phyloP scores from a whole-genome alignment of 176 grass and related monocot species.

The Alopecurus myosuroides region DNA sequence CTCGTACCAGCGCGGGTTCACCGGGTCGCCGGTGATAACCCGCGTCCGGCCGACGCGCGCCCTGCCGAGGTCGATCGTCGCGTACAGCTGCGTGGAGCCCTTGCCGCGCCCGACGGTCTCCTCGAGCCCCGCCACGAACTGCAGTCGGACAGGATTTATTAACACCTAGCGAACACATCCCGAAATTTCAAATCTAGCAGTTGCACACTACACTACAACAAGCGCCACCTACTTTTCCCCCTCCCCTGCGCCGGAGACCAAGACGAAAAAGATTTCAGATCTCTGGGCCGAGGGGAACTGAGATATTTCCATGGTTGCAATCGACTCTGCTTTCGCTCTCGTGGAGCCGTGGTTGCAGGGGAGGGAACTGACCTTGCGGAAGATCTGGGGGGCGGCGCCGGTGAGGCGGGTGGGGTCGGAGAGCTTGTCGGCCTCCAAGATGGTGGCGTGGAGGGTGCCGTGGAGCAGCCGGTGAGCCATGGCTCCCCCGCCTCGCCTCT shows the following conservation, averaged over 20 bases:
- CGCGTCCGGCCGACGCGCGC: slow-evolving; percentile 87
- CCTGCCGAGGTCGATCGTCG: slow-evolving; percentile 69
- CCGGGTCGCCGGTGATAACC: slow-evolving; percentile 54
- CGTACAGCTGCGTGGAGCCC: slow-evolving; percentile 75
- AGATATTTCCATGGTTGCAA: neutral
- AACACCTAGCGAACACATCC: neutral
- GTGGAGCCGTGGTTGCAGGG: neutral
- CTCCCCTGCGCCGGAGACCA: neutral
- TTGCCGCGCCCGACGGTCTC: slow-evolving; percentile 65
- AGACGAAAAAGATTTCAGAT: neutral
- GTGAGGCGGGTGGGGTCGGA: slow-evolving; percentile 23
- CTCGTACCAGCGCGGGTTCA: slow-evolving; percentile 93
- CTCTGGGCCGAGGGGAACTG: neutral
- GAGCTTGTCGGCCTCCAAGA: slow-evolving; percentile 56
- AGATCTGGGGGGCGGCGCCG: slow-evolving; percentile 52
- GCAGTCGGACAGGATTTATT: neutral
- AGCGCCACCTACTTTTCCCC: neutral
- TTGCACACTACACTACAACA: neutral
- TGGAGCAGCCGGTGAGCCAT: slow-evolving; percentile 71
- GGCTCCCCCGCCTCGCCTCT: neutral
- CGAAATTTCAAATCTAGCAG: neutral
- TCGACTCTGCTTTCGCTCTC: neutral
- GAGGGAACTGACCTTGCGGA: slow-evolving; percentile 46
- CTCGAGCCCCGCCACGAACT: slow-evolving; percentile 84
- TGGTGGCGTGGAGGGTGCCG: slow-evolving; percentile 58